Evolutionary conservation across 192 early-diverging fungal genomes (phyloP).

Genomic region (Mortierella alpina): DNA sequence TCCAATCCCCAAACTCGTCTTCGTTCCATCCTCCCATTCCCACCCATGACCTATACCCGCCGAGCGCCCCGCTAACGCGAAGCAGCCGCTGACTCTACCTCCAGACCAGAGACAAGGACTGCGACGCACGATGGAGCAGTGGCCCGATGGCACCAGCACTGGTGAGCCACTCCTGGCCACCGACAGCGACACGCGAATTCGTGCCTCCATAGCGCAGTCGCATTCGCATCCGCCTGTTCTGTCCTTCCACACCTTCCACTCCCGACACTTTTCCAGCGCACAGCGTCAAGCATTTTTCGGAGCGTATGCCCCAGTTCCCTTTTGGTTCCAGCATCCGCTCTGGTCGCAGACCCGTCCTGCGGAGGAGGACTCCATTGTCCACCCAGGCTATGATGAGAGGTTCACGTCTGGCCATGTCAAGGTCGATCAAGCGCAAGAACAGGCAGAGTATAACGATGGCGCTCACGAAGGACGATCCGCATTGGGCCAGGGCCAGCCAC

Average conservation of each 20-base stretch:
- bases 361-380: not conserved
- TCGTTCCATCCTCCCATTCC: too few species aligned
- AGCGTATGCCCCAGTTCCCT: not conserved
- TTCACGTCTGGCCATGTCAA: not conserved
- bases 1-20: too few species aligned
- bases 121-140: too few species aligned
- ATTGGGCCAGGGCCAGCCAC: not conserved
- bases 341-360: not conserved
- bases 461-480: not conserved
- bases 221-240: constrained; percentile 2
- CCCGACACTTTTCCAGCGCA: constrained; percentile 3
- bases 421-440: not conserved
- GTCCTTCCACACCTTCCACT: constrained; percentile 25
- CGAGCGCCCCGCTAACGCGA: too few species aligned
- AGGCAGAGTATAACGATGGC: not conserved
- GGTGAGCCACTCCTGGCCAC: too few species aligned
- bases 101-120: too few species aligned
- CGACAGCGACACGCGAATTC: too few species aligned
- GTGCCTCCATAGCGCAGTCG: too few species aligned
- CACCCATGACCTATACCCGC: too few species aligned
- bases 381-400: not conserved
- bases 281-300: constrained; percentile 9
- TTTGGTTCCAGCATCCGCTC: not conserved
- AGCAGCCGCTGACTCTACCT: too few species aligned
- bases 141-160: too few species aligned